Base-by-base conservation (phyloP, 2,329 filamentous ascomycete genomes). In the Emmonsiellopsis sp. region DNA sequence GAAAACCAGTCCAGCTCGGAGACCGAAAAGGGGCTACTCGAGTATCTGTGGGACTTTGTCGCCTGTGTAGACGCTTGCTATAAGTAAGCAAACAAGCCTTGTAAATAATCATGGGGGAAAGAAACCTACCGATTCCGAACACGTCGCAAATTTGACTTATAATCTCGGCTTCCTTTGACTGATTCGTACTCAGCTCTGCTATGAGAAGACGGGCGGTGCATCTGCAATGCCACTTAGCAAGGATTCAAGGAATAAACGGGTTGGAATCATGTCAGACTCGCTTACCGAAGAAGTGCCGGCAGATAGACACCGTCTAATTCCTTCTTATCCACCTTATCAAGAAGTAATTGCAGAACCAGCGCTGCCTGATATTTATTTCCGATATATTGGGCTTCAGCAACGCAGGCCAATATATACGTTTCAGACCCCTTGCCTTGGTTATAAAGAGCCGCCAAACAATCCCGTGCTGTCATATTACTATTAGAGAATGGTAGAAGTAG, bases 1-100 rank as follows among this genome's bases (percentile, higher is more conserved):
- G 84, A 85, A 65, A 95, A 91, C 89, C 89, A 95, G 59, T 91
- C 79, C 3, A 94, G 74, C 61, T 95, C 89, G 2, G 75, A 66
- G 0, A 77, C 54, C 0, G 78, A 80, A 63, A 90, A 89, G 1
- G 77, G 54, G 57, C 70, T 79, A 34, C 70, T 74, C 15, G 71
- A 61, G 41, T 61, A 65, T 58, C 72, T 72, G 50, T 63, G 72
- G 2, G 63, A 70, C 15, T 65, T 68, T 55, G 68, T 76, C 26
- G 75, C 71, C 42, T 73, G 71, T 2, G 70, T 67, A 15, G 76
- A 76, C 67, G 69, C 71, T 70, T 3, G 60, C 11, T 7, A 30
- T 7, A 8, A 10, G 35, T 49, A 35, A 40, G 20, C 10, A 31
- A 13, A 34, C 38, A 4, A 9, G 38, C 9, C 34, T 5, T 9